phyloP scores from a whole-genome alignment of 345 rosid species.

The Microcos paniculata region DNA sequence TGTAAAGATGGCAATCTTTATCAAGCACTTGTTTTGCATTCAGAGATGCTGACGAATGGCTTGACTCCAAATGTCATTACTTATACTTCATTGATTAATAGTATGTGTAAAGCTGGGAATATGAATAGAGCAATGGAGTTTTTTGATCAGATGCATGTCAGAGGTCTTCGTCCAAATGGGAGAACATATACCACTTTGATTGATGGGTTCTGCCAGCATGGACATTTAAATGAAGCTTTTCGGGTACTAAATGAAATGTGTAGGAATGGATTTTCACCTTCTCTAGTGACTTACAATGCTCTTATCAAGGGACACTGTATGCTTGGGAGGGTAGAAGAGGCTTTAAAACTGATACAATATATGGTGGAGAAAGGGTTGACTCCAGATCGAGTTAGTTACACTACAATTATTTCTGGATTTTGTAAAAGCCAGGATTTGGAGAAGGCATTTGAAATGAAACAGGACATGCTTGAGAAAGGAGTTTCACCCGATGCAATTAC shows the following conservation, averaged over 20 bases:
- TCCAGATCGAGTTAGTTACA: slow-evolving; percentile 83
- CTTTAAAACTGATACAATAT: slow-evolving; percentile 41
- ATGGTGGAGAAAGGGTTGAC: slow-evolving; percentile 60
- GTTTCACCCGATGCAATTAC: slow-evolving; percentile 63
- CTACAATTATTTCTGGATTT: slow-evolving; percentile 75
- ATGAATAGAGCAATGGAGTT: slow-evolving; percentile 77
- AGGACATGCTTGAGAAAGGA: slow-evolving; percentile 63
- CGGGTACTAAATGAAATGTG: slow-evolving; percentile 59
- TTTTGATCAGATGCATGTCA: slow-evolving; percentile 75
- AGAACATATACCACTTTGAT: slow-evolving; percentile 80
- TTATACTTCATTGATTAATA: slow-evolving; percentile 74
- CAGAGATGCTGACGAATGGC: slow-evolving; percentile 71
- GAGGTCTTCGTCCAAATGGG: slow-evolving; percentile 76
- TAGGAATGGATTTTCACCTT: slow-evolving; percentile 60
- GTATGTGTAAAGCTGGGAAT: slow-evolving; percentile 83
- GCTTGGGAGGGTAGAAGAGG: slow-evolving; percentile 67
- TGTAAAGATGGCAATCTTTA: slow-evolving; percentile 80
- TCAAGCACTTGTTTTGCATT: slow-evolving; percentile 78
- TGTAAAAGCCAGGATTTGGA: slow-evolving; percentile 57
- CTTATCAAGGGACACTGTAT: slow-evolving; percentile 74
- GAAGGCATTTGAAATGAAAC: slow-evolving; percentile 58
- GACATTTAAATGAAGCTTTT: slow-evolving; percentile 64
- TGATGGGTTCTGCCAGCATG: slow-evolving; percentile 75
- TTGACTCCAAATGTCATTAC: slow-evolving; percentile 80
- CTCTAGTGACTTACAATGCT: slow-evolving; percentile 80